Base-by-base conservation (phyloP, 768 basidiomycete species). In the Russula lepida region DNA sequence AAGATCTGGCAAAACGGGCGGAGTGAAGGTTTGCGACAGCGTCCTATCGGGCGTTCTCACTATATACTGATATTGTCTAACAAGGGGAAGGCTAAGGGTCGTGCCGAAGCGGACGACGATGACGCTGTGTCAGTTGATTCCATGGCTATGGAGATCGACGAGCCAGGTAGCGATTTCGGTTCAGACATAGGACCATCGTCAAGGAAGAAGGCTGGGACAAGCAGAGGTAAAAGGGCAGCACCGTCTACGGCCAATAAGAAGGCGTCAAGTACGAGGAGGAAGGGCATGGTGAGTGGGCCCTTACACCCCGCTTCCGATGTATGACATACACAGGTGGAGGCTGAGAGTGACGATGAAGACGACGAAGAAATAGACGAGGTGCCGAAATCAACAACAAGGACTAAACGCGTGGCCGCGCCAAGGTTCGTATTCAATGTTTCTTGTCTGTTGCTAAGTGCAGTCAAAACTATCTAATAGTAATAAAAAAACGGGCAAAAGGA, bases 61-160 rank as follows among this genome's bases (percentile, higher is more conserved):
- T 54, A 52, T 35, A 4, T 55, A 5, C 60, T 50, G 48, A 54
- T 48, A 12, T 11, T 54, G 19, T 17, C 6, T 15, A 33, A 30
- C 12, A 58, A 74, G 70, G 68, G 63, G 27, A 74, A 85, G 77
- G 81, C 74, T 9, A 87, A 85, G 71, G 78, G 75, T 27, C 81
- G 78, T 68, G 78, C 74, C 11, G 76, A 75, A 9, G 77, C 67
- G 2, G 78, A 78, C 25, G 79, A 79, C 3, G 85, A 81, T 2
- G 86, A 85, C 35, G 77, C 66, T 15, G 74, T 69, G 25, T 81
- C 78, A 0, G 70, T 72, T 15, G 90, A 91, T 69, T 90, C 87
- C 3, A 89, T 89, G 87, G 74, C 79, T 75, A 85, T 88, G 81
- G 87, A 92, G 51, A 71, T 89, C 49, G 87, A 88, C 49, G 56